These are phyloP conservation scores for Aspergillus nidulans DNA, from an alignment of 495 filamentous ascomycete species.

Conservation along the genomic window DNA sequence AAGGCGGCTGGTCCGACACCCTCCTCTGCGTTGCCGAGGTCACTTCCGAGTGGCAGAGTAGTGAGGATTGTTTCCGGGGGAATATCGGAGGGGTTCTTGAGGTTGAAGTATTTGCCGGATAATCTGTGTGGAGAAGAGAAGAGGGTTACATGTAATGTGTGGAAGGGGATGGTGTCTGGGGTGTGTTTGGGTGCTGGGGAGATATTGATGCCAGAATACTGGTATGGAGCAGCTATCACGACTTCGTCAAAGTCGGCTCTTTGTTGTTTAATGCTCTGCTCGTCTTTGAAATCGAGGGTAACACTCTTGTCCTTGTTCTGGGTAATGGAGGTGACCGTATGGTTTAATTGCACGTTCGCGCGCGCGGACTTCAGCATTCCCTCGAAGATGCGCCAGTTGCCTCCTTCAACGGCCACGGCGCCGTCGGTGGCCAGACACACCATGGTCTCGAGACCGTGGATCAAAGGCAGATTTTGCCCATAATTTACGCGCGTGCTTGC, in stretches of 20 bases:
- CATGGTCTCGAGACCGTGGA: constrained; percentile 90
- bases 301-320: constrained; percentile 48
- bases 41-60: constrained; percentile 61
- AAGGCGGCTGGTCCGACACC: constrained; percentile 71
- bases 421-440: constrained; percentile 90
- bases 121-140: constrained; percentile 72
- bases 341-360: constrained; percentile 62
- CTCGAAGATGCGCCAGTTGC: constrained; percentile 94
- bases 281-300: constrained; percentile 40
- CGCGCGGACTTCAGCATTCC: constrained; percentile 65
- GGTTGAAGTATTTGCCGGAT: constrained; percentile 64
- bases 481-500: constrained; percentile 94
- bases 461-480: constrained; percentile 75
- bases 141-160: constrained; percentile 79
- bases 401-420: constrained; percentile 72
- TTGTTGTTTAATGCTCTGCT: constrained; percentile 21
- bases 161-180: constrained; percentile 76
- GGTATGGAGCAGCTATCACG: constrained; percentile 71
- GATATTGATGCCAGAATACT: constrained; percentile 65
- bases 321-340: constrained; percentile 57
- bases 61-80: constrained; percentile 77
- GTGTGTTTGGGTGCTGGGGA: constrained; percentile 45
- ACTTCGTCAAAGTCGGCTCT: constrained; percentile 81
- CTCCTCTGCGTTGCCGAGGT: constrained; percentile 40
- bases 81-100: constrained; percentile 43